These are phyloP conservation scores for Zygosaccharomyces siamensis DNA, from an alignment of 805 yeast species.

Conservation along the genomic window DNA sequence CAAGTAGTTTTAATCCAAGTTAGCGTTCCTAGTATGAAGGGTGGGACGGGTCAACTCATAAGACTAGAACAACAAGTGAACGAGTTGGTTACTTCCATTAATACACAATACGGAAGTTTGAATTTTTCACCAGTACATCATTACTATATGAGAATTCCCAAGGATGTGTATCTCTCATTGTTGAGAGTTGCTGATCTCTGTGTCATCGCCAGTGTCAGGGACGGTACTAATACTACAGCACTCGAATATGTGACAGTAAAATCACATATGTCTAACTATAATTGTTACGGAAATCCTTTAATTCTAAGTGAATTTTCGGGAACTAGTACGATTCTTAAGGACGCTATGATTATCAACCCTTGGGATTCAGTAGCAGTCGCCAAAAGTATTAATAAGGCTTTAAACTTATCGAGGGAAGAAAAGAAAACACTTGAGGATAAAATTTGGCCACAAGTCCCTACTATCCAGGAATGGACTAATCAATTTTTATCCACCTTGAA, in stretches of 20 bases:
- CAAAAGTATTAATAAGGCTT: slow-evolving; percentile 66
- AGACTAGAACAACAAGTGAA: slow-evolving; percentile 74
- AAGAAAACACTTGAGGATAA: slow-evolving; percentile 45
- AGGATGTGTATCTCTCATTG: slow-evolving; percentile 84
- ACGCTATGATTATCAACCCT: slow-evolving; percentile 84
- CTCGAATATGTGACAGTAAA: slow-evolving; percentile 88
- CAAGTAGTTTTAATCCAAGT: slow-evolving; percentile 89
- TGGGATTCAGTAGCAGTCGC: slow-evolving; percentile 97
- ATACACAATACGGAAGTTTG: slow-evolving; percentile 77
- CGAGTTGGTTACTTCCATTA: slow-evolving; percentile 77
- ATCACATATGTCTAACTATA: slow-evolving; percentile 39
- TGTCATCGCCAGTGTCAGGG: slow-evolving; percentile 83
- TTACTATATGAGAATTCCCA: slow-evolving; percentile 82
- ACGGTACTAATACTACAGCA: slow-evolving; percentile 95
- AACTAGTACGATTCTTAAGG: slow-evolving; percentile 62
- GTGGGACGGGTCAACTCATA: slow-evolving; percentile 40
- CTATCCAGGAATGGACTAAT: slow-evolving; percentile 78
- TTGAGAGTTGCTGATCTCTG: slow-evolving; percentile 87
- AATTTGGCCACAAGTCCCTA: slow-evolving; percentile 61
- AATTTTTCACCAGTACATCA: slow-evolving; percentile 87
- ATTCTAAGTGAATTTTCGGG: slow-evolving; percentile 93
- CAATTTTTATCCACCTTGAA: slow-evolving; percentile 49
- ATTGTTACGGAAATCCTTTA: slow-evolving; percentile 55
- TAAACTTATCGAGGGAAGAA: slow-evolving; percentile 48
- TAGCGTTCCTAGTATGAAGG: slow-evolving; percentile 55